These are phyloP conservation scores for Calonectria multiphialidica DNA, from an alignment of 2,329 filamentous ascomycete species.

Conservation along the genomic window DNA sequence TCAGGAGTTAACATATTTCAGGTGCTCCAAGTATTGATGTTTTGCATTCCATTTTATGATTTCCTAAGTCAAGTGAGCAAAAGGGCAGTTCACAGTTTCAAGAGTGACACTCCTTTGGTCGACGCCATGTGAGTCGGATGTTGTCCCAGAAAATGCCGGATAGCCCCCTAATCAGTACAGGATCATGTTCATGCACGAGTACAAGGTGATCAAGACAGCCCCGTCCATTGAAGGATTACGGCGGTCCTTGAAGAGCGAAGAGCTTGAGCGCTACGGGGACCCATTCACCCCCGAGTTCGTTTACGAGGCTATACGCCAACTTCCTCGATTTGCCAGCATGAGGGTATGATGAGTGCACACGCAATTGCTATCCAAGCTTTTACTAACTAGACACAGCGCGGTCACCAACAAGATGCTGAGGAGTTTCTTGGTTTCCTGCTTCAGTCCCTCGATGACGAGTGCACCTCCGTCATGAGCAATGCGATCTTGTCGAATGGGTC, in stretches of 20 bases:
- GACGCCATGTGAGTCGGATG: conserved; percentile 83
- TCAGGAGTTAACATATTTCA: conserved; percentile 57
- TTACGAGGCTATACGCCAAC: conserved; percentile 89
- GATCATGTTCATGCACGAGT: conserved; percentile 97
- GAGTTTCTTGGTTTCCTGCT: conserved; percentile 95
- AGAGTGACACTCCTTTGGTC: conserved; percentile 92
- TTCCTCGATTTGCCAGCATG: conserved; percentile 93
- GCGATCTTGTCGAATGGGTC: conserved; percentile 47
- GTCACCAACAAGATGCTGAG: conserved; percentile 97
- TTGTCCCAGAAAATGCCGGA: neutral
- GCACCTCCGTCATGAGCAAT: conserved; percentile 75
- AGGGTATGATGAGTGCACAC: conserved; percentile 68
- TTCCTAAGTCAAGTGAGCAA: conserved; percentile 91
- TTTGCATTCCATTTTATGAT: conserved; percentile 93
- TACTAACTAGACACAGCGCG: conserved; percentile 68
- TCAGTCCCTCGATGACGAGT: conserved; percentile 94
- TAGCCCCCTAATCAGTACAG: conserved; percentile 54
- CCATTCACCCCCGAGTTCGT: conserved; percentile 94
- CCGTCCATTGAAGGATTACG: conserved; percentile 79
- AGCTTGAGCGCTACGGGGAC: conserved; percentile 91
- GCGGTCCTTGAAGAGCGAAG: conserved; percentile 80
- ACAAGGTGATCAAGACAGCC: conserved; percentile 86
- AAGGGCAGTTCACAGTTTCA: conserved; percentile 89
- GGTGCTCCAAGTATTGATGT: conserved; percentile 96
- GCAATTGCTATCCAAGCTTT: neutral